Percentiles rank a stretch among this genome's conserved stretches.
Evolutionary conservation across 2,329 filamentous ascomycete species (phyloP).

Genomic region (Sclerotinia spermophila): DNA sequence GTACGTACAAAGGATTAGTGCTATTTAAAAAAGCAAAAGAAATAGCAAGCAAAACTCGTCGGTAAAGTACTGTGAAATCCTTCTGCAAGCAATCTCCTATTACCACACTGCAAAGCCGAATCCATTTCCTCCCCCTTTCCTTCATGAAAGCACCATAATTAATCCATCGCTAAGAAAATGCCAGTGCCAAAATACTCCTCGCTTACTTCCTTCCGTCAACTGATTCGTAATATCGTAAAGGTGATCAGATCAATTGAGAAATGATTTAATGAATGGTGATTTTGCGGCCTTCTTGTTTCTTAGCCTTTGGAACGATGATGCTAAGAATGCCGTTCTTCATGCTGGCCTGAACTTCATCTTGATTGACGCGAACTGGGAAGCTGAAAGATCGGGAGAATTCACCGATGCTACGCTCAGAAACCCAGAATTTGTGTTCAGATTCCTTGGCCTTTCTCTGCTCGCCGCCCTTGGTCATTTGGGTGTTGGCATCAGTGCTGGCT

Average conservation of each 20-base stretch:
- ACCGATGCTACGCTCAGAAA: slow-evolving; percentile 62
- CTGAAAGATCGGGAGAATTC: slow-evolving; percentile 66
- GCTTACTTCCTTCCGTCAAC: slow-evolving; percentile 2
- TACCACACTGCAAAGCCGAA: not conserved
- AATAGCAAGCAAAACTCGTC: not conserved
- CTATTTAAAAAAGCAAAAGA: not conserved
- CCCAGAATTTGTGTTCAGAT: slow-evolving; percentile 61
- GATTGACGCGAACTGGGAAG: slow-evolving; percentile 63
- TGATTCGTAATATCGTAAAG: slow-evolving; percentile 2
- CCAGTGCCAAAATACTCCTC: not conserved
- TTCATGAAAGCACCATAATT: not conserved
- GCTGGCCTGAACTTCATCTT: slow-evolving; percentile 56
- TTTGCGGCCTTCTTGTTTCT: slow-evolving; percentile 54
- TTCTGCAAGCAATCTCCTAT: not conserved
- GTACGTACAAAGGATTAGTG: not conserved
- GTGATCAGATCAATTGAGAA: not conserved
- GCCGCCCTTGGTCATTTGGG: slow-evolving; percentile 19
- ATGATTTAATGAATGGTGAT: slow-evolving; percentile 45
- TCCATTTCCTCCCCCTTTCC: not conserved
- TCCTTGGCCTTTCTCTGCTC: slow-evolving; percentile 23
- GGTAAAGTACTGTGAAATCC: not conserved
- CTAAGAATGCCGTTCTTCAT: slow-evolving; percentile 64
- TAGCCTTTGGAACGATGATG: slow-evolving; percentile 63
- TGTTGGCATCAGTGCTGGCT: slow-evolving; percentile 18
- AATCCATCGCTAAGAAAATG: slow-evolving; percentile 1